These are phyloP conservation scores for Chaetomium olivaceum DNA, from an alignment of 2,329 filamentous ascomycete genomes.

Conservation along the genomic window DNA sequence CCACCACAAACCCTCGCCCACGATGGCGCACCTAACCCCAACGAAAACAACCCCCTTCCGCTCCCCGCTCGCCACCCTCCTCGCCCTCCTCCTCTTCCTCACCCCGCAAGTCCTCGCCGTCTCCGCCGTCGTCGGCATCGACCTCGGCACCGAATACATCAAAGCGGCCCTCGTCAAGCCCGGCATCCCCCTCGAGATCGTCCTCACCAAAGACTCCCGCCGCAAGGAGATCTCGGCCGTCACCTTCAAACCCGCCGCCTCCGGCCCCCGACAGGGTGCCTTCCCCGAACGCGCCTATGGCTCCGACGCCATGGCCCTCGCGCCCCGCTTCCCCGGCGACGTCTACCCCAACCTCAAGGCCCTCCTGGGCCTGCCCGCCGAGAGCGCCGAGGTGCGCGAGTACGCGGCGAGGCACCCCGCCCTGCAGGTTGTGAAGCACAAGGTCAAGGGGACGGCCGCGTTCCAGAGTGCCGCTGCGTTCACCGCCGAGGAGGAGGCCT, in stretches of 20 bases:
- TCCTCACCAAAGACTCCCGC: conserved; percentile 95
- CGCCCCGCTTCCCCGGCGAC: conserved; percentile 85
- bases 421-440: conserved; percentile 64
- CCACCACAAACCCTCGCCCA: conserved; percentile 29
- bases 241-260: conserved; percentile 84
- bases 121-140: conserved; percentile 83
- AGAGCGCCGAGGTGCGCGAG: conserved; percentile 62
- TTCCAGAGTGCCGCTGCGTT: conserved; percentile 74
- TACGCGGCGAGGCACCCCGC: conserved; percentile 79
- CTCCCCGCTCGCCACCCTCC: conserved; percentile 46
- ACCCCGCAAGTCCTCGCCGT: conserved; percentile 53
- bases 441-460: conserved; percentile 68
- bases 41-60: conserved; percentile 34
- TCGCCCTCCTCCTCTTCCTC: conserved; percentile 45
- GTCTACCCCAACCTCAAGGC: conserved; percentile 94
- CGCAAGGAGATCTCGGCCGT: conserved; percentile 91
- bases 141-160: conserved; percentile 94
- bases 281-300: conserved; percentile 93
- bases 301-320: conserved; percentile 83
- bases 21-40: conserved; percentile 40
- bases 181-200: conserved; percentile 94
- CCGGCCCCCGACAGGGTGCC: conserved; percentile 58
- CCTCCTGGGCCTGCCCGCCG: conserved; percentile 72
- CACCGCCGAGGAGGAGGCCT: conserved; percentile 60
- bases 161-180: conserved; percentile 96